A percentile compares a stretch with the other conserved stretches of the same genome.
These are phyloP conservation scores for Boletus subparvulus DNA, from an alignment of 768 basidiomycete species.

Conservation along the genomic window DNA sequence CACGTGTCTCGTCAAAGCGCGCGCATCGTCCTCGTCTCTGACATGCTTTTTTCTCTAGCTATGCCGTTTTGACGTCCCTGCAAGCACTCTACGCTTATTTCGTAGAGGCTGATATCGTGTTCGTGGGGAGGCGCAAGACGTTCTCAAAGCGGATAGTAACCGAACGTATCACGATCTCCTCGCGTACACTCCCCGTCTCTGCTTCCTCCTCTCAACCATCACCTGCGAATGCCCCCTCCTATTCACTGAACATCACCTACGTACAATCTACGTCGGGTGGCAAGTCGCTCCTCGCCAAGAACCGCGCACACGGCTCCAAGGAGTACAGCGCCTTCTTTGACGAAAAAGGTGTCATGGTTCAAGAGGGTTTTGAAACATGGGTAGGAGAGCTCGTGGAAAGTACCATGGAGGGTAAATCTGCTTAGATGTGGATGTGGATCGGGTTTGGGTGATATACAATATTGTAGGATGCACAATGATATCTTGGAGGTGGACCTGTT, in stretches of 20 bases:
- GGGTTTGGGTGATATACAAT: constrained; percentile 17
- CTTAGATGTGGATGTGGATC: constrained; percentile 29
- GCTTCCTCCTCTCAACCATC: constrained; percentile 8
- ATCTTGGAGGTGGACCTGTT: constrained; percentile 13
- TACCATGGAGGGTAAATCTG: constrained; percentile 67
- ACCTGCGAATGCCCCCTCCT: constrained; percentile 59
- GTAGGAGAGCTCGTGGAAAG: constrained; percentile 70
- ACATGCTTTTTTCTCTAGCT: constrained; percentile 44
- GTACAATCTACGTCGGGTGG: constrained; percentile 81
- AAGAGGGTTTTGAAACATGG: constrained; percentile 75
- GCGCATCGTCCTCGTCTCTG: constrained; percentile 4
- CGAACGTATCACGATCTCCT: constrained; percentile 79
- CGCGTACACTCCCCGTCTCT: constrained; percentile 56
- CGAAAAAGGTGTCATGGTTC: constrained; percentile 73
- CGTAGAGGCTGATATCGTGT: constrained; percentile 80
- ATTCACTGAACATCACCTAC: constrained; percentile 66
- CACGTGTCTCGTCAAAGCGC: constrained; percentile 40
- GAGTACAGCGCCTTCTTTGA: constrained; percentile 80
- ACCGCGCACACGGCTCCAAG: constrained; percentile 54
- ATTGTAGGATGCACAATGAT: constrained; percentile 32
- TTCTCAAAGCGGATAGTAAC: constrained; percentile 92
- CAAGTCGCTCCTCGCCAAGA: constrained; percentile 78
- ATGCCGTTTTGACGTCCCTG: constrained; percentile 64
- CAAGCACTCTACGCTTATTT: constrained; percentile 86
- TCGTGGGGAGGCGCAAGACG: constrained; percentile 87